A percentile compares a stretch with the other conserved stretches of the same genome.
phyloP scores from a whole-genome alignment of 2,329 filamentous ascomycete genomes.

The Chaetomiaceae sp. region DNA sequence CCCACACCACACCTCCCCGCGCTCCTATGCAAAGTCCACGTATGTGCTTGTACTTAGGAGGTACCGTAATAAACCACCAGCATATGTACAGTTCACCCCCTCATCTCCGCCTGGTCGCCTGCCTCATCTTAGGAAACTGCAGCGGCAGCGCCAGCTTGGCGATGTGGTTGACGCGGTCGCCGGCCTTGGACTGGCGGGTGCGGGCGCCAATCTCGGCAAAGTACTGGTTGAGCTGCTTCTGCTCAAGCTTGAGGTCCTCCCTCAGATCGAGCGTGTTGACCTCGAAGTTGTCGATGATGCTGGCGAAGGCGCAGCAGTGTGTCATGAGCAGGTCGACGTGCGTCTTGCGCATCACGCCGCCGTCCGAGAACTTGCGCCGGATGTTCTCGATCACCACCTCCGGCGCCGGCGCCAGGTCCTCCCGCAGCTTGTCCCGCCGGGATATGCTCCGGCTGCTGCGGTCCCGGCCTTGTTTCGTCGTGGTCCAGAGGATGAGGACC shows the following conservation, averaged over 20 bases:
- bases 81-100: too few species aligned
- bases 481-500: slow-evolving; percentile 48
- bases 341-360: slow-evolving; percentile 61
- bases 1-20: too few species aligned
- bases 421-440: slow-evolving; percentile 54
- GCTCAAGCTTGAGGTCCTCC: slow-evolving; percentile 66
- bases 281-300: slow-evolving; percentile 67
- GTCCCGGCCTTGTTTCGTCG: slow-evolving; percentile 40
- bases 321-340: slow-evolving; percentile 66
- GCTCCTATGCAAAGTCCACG: too few species aligned
- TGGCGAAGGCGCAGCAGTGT: slow-evolving; percentile 64
- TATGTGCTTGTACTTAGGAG: too few species aligned
- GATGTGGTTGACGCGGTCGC: slow-evolving; percentile 49
- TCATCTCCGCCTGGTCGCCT: slow-evolving; percentile 26
- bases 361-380: slow-evolving; percentile 61
- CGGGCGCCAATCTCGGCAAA: slow-evolving; percentile 71
- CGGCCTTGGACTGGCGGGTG: slow-evolving; percentile 54
- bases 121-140: slow-evolving; percentile 64
- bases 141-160: slow-evolving; percentile 73
- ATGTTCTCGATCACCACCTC: slow-evolving; percentile 60
- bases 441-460: slow-evolving; percentile 48
- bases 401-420: slow-evolving; percentile 51
- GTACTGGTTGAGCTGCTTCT: slow-evolving; percentile 64
- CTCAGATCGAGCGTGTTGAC: slow-evolving; percentile 64
- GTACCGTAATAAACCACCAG: too few species aligned